Evolutionary conservation across 164 flowering plant species (phyloP).

Genomic region (Santalum album): DNA sequence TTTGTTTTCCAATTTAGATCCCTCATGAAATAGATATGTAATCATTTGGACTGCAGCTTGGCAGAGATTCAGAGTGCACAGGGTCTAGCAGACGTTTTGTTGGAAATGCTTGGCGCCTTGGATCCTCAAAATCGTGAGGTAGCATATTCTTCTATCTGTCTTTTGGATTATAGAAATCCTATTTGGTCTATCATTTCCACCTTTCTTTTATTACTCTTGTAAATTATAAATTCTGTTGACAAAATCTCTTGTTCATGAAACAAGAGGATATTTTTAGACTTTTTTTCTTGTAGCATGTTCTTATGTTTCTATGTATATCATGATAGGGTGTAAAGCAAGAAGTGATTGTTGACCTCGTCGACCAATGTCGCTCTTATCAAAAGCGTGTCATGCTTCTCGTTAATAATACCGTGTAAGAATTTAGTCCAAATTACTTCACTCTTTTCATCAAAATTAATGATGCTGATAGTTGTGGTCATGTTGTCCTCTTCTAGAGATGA

Average conservation of each 20-base stretch:
- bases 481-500: conserved; percentile 54
- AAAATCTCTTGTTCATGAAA: too few species aligned
- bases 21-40: neutral
- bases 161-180: neutral
- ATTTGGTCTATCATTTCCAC: neutral
- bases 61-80: conserved; percentile 74
- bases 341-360: conserved; percentile 84
- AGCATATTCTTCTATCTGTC: neutral
- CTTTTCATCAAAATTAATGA: neutral
- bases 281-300: neutral
- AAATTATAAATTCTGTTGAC: too few species aligned
- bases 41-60: conserved; percentile 42
- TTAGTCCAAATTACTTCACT: neutral
- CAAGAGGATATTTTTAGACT: too few species aligned
- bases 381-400: conserved; percentile 82
- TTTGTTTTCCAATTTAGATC: too few species aligned
- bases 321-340: conserved; percentile 78
- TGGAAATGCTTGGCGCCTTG: conserved; percentile 88
- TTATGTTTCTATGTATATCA: conserved; percentile 10
- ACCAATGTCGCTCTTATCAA: conserved; percentile 84
- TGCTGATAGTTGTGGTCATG: conserved; percentile 9
- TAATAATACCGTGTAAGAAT: conserved; percentile 61
- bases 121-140: conserved; percentile 80
- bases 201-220: too few species aligned
- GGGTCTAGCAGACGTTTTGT: conserved; percentile 69